These are phyloP conservation scores for Chlamydomonas schloesseri DNA, from an alignment of 139 green algal species.

Conservation along the genomic window DNA sequence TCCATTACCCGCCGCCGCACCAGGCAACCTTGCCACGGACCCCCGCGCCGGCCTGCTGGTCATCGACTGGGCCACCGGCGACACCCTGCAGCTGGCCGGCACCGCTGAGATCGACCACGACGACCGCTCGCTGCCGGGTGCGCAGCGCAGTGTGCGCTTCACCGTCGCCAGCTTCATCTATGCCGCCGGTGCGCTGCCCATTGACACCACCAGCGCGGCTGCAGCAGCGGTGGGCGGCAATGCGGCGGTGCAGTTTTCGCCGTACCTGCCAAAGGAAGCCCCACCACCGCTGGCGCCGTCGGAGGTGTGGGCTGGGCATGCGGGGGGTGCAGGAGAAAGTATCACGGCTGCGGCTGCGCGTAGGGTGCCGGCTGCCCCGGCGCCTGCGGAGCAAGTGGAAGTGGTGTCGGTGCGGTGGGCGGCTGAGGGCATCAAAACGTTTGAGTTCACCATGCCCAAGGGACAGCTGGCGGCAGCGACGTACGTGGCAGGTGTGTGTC, in stretches of 20 bases:
- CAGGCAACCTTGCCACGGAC: slow-evolving; percentile 49
- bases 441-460: slow-evolving; percentile 18
- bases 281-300: not conserved
- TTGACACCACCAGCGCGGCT: too few species aligned
- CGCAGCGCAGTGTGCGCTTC: slow-evolving; percentile 36
- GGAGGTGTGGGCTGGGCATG: not conserved
- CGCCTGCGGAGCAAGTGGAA: not conserved
- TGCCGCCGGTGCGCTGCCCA: not conserved
- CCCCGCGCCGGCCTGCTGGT: slow-evolving; percentile 42
- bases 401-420: slow-evolving; percentile 12
- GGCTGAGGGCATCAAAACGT: slow-evolving; percentile 50
- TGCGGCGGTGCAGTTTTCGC: slow-evolving; percentile 1
- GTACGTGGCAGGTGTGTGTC: not conserved
- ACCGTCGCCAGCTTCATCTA: not conserved
- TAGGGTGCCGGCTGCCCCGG: not conserved
- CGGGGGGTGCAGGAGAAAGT: too few species aligned
- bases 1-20: not conserved
- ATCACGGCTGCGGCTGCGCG: too few species aligned
- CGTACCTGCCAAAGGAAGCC: slow-evolving; percentile 33
- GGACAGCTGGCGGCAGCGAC: not conserved
- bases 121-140: slow-evolving; percentile 38
- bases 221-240: not conserved
- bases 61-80: slow-evolving; percentile 49
- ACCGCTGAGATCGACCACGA: not conserved
- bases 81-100: slow-evolving; percentile 44